Base-by-base conservation (phyloP, 192 early-diverging fungal species). In the Entomortierella beljakovae region DNA sequence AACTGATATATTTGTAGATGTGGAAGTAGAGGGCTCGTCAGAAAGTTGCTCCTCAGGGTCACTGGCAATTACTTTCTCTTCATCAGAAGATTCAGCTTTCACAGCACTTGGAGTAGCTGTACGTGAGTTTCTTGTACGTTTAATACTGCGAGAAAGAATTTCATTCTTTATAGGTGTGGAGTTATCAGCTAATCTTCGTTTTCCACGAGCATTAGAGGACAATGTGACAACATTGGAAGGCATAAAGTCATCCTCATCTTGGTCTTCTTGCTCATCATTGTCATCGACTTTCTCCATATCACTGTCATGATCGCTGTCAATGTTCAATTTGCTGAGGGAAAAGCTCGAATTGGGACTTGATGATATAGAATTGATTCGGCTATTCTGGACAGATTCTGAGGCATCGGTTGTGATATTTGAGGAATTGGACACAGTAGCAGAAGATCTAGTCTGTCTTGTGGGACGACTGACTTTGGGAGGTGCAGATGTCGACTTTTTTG, bases 341-440 rank as follows among this genome's bases (percentile, higher is more conserved):
- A 70, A 46, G 38, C 61, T 70, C 1, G 67, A 52, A 42, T 79
- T 70, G 32, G 75, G 75, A 32, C 48, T 64, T 9, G 75, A 70
- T 37, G 61, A 4, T 18, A 26, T 55, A 7, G 75, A 79, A 49
- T 48, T 62, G 48, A 65, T 28, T 34, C 57, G 61, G 54, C 75
- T 79, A 33, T 57, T 33, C 33, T 59, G 43, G 46, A n/a, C 49
- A 5, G 49, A 35, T n/a, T 51, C 51, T 37, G 62, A 38, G 56
- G 62, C 32, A 7, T 46, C 31, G 3, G 35, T 29, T 25, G 53
- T n/a, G 20, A 35, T 18, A 23, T n/a, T 23, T 4, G 64, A 35
- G 7, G 54, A 31, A 7, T 40, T 18, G 2, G 66, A 49, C 0
- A 53, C 22, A 10, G 66, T 46, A 29, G 58, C 42, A 13, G 43